Evolutionary conservation across 768 basidiomycete species (phyloP), one percentile per base, ranked within the genome.

Genomic region (Termitomyces sp.): DNA sequence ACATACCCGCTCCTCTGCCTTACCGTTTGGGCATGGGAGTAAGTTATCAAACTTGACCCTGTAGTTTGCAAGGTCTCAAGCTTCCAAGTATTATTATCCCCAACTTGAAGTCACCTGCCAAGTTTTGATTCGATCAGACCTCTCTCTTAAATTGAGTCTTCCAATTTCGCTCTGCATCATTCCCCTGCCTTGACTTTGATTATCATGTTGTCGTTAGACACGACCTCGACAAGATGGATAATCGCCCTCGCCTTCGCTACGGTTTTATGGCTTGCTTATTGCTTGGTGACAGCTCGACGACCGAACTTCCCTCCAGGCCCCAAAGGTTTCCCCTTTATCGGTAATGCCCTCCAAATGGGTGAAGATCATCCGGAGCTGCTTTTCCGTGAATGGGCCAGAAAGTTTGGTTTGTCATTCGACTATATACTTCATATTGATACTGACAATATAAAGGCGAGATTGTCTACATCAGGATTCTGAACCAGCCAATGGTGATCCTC

Each of bases 401-500:
- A 62, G 61, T 82, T 80, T 63, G 82, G 82, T 82, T 46, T 34
- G 76, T 69, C 26, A 13, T 49, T 49, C 6, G 22, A 7, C 40
- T 39, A 26, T 50, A 2, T 26, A 27, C 14, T 37, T 37, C 18
- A 55, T 24, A 43, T 53, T 37, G 22, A 33, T 27, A 53, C 53
- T 36, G 45, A 36, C 18, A 32, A 13, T 42, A 22, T 30, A n/a
- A 58, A 80, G 80, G 80, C 60, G 76, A 80, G 57, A 64, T 82
- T 53, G 61, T 81, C 36, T 71, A 77, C 56, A 54, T 77, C 50
- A 67, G 67, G 39, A 57, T 82, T 26, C 67, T 85, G 26, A 75
- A 78, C 24, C 76, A 78, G 53, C 73, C 77, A 8, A 75, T 82
- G 65, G 62, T 85, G 47, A 69, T 86, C 53, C 68, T 87, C 32